These are phyloP conservation scores for Amanita exitialis DNA, from an alignment of 768 basidiomycete species.

Conservation along the genomic window DNA sequence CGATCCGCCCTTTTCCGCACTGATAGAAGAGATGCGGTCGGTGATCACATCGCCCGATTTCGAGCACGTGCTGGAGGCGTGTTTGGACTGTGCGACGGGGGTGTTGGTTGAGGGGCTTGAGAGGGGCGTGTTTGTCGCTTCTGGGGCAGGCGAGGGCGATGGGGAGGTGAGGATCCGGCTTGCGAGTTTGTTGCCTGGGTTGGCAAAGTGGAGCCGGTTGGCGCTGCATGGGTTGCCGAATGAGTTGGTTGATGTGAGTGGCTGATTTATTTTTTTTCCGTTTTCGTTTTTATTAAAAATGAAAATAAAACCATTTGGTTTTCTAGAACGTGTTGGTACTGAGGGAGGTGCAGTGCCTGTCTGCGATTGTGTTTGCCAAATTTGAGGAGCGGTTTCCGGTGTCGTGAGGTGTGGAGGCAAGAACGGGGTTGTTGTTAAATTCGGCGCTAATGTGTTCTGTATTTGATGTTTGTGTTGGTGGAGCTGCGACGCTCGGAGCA, in stretches of 20 bases:
- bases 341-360: conserved; percentile 35
- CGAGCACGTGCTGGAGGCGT: conserved; percentile 55
- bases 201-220: conserved; percentile 69
- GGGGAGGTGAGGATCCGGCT: conserved; percentile 51
- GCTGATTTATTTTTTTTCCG: not conserved
- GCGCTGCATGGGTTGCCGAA: conserved; percentile 65
- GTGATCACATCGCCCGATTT: conserved; percentile 65
- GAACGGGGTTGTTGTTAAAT: too few relatives aligned
- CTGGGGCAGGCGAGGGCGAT: not conserved
- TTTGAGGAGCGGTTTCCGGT: too few relatives aligned
- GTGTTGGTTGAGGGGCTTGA: conserved; percentile 57
- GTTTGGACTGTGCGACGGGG: conserved; percentile 60
- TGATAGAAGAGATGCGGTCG: conserved; percentile 61
- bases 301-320: too few relatives aligned
- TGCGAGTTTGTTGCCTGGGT: conserved; percentile 71
- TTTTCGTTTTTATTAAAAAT: not conserved
- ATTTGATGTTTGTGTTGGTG: too few relatives aligned
- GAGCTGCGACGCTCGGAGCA: too few relatives aligned
- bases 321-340: conserved; percentile 57
- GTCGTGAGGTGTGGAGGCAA: too few relatives aligned
- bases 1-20: conserved; percentile 42
- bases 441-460: too few relatives aligned
- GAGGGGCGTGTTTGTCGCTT: conserved; percentile 44
- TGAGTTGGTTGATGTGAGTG: conserved; percentile 74
- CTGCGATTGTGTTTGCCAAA: too few relatives aligned